These are phyloP conservation scores for Orychophragmus violaceus DNA, from an alignment of 345 rosid species.

Conservation along the genomic window DNA sequence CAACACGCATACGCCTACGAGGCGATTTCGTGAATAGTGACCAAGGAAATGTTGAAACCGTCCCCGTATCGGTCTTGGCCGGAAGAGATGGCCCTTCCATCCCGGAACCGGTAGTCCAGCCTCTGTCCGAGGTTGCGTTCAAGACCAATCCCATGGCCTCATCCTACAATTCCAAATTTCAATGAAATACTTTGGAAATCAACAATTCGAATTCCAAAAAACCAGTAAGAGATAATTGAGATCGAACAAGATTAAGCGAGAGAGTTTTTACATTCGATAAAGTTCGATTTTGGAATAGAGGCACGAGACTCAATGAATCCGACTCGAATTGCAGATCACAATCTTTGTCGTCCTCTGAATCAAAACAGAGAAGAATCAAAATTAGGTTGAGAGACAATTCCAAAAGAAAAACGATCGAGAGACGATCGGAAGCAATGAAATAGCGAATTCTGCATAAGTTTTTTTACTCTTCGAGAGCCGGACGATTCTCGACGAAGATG, in stretches of 20 bases:
- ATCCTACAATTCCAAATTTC: constrained; percentile 37
- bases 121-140: constrained; percentile 72
- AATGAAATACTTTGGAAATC: neutral
- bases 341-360: constrained; percentile 44
- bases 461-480: constrained; percentile 57
- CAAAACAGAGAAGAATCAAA: neutral
- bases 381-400: neutral
- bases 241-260: neutral
- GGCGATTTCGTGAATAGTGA: constrained; percentile 91
- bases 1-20: constrained; percentile 87
- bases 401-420: constrained; percentile 1
- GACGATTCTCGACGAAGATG: constrained; percentile 31
- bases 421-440: neutral
- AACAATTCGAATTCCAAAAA: neutral
- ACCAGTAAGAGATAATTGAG: neutral
- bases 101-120: constrained; percentile 94
- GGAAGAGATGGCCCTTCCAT: constrained; percentile 88
- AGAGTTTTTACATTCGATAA: constrained; percentile 47
- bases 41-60: constrained; percentile 79
- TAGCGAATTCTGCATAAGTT: neutral
- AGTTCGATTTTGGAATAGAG: constrained; percentile 44
- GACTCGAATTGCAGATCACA: constrained; percentile 52
- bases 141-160: constrained; percentile 86
- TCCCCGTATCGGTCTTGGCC: constrained; percentile 48
- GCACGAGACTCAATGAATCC: constrained; percentile 55